Evolutionary conservation across 2,329 filamentous ascomycete species (phyloP), one percentile per base, ranked within the genome.

Genomic region (Cytospora mali): DNA sequence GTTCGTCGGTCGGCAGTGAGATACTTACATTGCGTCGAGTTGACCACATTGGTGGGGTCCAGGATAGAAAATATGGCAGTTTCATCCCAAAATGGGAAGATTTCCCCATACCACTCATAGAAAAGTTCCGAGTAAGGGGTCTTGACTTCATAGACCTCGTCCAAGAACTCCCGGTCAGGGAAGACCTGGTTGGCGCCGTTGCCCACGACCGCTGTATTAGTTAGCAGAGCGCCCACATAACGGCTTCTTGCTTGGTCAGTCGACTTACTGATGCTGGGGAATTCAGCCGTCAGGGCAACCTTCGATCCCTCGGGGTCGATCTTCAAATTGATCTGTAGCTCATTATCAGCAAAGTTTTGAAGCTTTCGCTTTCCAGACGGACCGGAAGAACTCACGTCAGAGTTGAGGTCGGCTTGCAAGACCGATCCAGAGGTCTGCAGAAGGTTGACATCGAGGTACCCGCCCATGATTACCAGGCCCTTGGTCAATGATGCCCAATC

Each of bases 231-330:
- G 14, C 7, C 28, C 2, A 27, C 6, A 5, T 21, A 6, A 25
- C n/a, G n/a, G 42, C n/a, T 23, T 21, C 4, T n/a, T 1, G 50
- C 1, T 14, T 49, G 6, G 3, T 14, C 2, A 55, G 5, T 2
- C 3, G 3, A 62, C 62, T 59, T 33, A 69, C 68, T 72, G 60
- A 79, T 81, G 46, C 75, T 76, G 7, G 77, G 77, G 66, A 81
- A 83, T 31, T 74, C 68, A 7, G 81, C 79, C 1, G 76, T 80
- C 21, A 84, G 67, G 0, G 79, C 79, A 55, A 82, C 81, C 66
- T 82, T 81, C 21, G 79, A 72, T 3, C 76, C 78, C 69, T 83
- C 80, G 1, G 80, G 80, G 58, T 83, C 80, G 48, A 81, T 76
- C 73, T 81, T 81, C 2, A 82, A 69, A 69, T 82, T 84, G 68